Percentiles rank a stretch among this genome's conserved stretches.
Conservation (phyloP, 352 stramenopile species). For the Globisporangium nagaii region DNA sequence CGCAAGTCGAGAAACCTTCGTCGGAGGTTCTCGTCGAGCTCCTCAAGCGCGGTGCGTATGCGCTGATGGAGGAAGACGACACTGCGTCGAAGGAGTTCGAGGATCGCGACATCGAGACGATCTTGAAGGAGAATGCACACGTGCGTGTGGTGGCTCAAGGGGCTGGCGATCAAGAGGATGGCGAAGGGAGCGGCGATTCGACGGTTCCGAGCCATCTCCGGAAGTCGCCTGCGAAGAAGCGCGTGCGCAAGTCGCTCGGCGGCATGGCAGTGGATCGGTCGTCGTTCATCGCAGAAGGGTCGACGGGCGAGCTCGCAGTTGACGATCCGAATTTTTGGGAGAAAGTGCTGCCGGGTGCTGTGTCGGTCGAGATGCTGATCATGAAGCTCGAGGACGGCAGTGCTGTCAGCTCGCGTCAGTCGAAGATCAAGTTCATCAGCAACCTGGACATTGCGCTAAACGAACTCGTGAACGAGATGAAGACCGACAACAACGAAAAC, state of each 20-base stretch:
- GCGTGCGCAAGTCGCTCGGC: conserved; percentile 68
- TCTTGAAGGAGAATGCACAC: conserved; percentile 84
- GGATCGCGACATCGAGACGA: conserved; percentile 96
- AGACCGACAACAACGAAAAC: conserved; percentile 39
- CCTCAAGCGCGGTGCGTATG: conserved; percentile 97
- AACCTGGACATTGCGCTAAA: conserved; percentile 80
- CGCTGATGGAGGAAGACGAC: conserved; percentile 96
- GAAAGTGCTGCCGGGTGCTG: conserved; percentile 83
- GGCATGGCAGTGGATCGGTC: conserved; percentile 83
- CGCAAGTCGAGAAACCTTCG: conserved; percentile 81
- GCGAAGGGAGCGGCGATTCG: conserved; percentile 15
- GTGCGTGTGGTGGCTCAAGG: conserved; percentile 53
- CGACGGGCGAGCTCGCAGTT: conserved; percentile 89
- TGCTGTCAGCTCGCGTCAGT: conserved; percentile 67
- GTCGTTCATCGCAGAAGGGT: conserved; percentile 90
- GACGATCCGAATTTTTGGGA: conserved; percentile 97
- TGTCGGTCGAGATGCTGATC: conserved; percentile 84
- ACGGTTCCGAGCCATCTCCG: conserved; percentile 7
- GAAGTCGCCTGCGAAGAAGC: conserved; percentile 45
- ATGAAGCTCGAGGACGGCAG: conserved; percentile 86
- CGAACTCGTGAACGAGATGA: conserved; percentile 63
- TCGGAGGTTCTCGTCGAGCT: conserved; percentile 95
- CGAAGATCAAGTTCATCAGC: conserved; percentile 88
- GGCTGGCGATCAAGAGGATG: conserved; percentile 23
- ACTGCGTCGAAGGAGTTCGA: conserved; percentile 92